These are phyloP conservation scores for Apiotrichum brassicae DNA, from an alignment of 1,284 basidiomycete genomes.

Conservation along the genomic window DNA sequence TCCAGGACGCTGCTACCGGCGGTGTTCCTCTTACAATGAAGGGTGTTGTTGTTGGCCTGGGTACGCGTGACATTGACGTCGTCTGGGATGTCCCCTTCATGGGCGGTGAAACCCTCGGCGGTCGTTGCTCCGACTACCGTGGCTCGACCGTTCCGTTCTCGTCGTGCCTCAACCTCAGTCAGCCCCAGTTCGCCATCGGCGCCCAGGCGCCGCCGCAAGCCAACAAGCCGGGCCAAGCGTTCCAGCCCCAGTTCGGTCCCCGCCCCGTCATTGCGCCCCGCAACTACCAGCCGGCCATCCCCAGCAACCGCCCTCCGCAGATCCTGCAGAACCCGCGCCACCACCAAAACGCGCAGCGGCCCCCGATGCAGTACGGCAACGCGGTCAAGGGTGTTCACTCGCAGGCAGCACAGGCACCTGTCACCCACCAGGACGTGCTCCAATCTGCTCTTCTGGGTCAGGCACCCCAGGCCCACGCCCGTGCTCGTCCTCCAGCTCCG, in stretches of 20 bases:
- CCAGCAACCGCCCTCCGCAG: slow-evolving; percentile 37
- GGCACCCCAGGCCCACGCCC: slow-evolving; percentile 1
- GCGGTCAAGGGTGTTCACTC: slow-evolving; percentile 38
- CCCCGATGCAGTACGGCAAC: slow-evolving; percentile 36
- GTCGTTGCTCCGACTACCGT: slow-evolving; percentile 83
- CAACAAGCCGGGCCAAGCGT: slow-evolving; percentile 45
- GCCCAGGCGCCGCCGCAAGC: slow-evolving; percentile 45
- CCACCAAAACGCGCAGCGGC: slow-evolving; percentile 6
- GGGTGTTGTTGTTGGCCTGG: slow-evolving; percentile 88
- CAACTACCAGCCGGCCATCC: slow-evolving; percentile 57
- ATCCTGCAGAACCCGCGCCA: slow-evolving; percentile 58
- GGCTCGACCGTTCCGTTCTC: slow-evolving; percentile 78
- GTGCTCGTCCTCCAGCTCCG: not conserved
- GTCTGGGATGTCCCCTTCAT: slow-evolving; percentile 95
- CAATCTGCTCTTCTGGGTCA: slow-evolving; percentile 25
- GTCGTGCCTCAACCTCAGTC: slow-evolving; percentile 74
- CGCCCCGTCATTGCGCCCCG: slow-evolving; percentile 57
- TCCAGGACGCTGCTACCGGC: slow-evolving; percentile 76
- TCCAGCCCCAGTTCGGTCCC: slow-evolving; percentile 64
- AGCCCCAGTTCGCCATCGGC: slow-evolving; percentile 70
- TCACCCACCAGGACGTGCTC: slow-evolving; percentile 28
- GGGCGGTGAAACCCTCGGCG: slow-evolving; percentile 80
- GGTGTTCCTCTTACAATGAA: slow-evolving; percentile 85
- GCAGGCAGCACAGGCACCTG: not conserved
- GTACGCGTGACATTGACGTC: slow-evolving; percentile 83